Conservation (phyloP, 1,139 yeast genomes). For the Saccharomyces hybrid region DNA sequence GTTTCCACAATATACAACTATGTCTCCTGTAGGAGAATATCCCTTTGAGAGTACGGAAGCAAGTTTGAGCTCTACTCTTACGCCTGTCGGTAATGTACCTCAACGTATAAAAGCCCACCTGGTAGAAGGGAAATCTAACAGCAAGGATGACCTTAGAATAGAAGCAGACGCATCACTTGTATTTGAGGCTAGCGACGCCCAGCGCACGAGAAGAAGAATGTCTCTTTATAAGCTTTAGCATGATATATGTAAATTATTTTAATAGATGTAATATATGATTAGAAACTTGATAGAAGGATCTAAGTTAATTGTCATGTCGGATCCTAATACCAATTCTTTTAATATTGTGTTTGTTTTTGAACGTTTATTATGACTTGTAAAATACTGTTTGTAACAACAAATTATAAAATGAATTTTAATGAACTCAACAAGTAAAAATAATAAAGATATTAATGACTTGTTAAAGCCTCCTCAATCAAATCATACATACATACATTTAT, state of each 20-base stretch:
- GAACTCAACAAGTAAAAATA: not conserved
- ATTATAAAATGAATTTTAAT: not conserved
- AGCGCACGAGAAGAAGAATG: not conserved
- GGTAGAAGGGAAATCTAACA: not conserved
- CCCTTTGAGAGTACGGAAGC: not conserved
- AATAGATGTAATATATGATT: no score
- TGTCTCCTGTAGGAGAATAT: not conserved
- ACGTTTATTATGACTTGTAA: no score
- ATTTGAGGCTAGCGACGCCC: not conserved
- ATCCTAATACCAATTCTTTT: not conserved
- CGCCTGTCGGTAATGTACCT: not conserved
- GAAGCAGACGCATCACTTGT: not conserved
- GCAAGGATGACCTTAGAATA: not conserved
- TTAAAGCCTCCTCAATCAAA: not conserved
- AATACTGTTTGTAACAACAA: not conserved
- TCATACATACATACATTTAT: not conserved
- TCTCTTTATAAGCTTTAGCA: not conserved
- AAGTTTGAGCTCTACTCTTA: not conserved
- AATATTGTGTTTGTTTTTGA: not conserved
- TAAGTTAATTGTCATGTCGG: no score
- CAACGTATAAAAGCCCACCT: not conserved
- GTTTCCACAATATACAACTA: not conserved
- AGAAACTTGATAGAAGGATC: not conserved
- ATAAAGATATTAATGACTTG: not conserved
- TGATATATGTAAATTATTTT: not conserved